Conservation (phyloP, 2,329 filamentous ascomycete species). For the Blastomyces parvus region DNA sequence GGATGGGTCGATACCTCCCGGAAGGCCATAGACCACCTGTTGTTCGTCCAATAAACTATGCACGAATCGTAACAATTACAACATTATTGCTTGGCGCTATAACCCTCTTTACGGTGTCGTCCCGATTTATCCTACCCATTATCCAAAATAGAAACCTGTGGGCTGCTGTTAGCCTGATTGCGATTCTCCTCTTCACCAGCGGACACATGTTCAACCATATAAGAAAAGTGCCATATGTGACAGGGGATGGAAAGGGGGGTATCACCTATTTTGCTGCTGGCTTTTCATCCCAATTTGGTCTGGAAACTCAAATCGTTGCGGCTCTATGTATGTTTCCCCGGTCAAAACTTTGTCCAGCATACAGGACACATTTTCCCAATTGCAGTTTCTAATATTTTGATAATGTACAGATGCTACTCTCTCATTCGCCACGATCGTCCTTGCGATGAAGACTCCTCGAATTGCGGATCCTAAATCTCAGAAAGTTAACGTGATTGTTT, state of each 20-base stretch:
- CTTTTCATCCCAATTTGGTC: constrained; percentile 85
- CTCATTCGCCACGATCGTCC: constrained; percentile 80
- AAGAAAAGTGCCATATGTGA: constrained; percentile 85
- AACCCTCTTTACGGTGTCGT: constrained; percentile 60
- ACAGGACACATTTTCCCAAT: constrained; percentile 6
- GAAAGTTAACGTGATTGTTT: constrained; percentile 69
- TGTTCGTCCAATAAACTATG: constrained; percentile 77
- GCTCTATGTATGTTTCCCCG: constrained; percentile 68
- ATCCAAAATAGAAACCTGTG: constrained; percentile 87
- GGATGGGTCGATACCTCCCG: constrained; percentile 71
- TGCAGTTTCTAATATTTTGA: constrained; percentile 14
- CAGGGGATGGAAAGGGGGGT: constrained; percentile 72
- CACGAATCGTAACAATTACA: constrained; percentile 58
- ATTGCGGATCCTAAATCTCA: constrained; percentile 69
- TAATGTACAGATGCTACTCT: constrained; percentile 57
- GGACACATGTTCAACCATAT: constrained; percentile 99
- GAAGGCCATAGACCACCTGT: constrained; percentile 67
- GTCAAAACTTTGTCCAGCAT: background rate
- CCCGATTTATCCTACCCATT: constrained; percentile 69
- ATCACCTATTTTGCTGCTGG: constrained; percentile 83
- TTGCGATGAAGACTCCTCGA: constrained; percentile 85
- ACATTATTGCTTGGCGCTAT: constrained; percentile 60
- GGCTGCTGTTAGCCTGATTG: constrained; percentile 80
- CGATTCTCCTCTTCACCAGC: constrained; percentile 84
- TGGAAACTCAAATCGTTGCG: constrained; percentile 92